Evolutionary conservation across 2,329 filamentous ascomycete genomes (phyloP), one percentile per base, ranked within the genome.

Genomic region (Neodidymelliopsis sp.): DNA sequence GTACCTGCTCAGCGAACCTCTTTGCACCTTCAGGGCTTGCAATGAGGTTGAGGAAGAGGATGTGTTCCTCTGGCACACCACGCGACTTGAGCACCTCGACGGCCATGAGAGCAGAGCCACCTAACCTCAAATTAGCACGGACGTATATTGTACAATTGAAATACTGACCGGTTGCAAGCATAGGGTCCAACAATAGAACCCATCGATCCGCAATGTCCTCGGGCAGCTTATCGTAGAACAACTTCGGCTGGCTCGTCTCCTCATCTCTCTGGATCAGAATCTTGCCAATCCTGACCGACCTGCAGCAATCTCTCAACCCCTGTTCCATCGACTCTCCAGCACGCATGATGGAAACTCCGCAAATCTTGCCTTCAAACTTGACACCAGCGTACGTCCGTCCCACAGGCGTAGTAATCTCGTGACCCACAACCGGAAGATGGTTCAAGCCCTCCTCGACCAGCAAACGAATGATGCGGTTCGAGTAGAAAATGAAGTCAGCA

Each of bases 261-360:
- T 99, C 94, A 64, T 99, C 94, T 47, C 94, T 82, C 77, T 99
- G 94, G 67, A 99, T 99, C 63, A 99, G 79, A 57, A 99, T 99
- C 81, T 99, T 99, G 59, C 94, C 94, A 67, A 99, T 99, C 56
- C 94, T 84, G 37, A 99, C 94, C n/a, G 90, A 96, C 41, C 94
- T 88, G 77, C 94, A 99, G 77, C 94, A 99, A 75, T 99, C 93
- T 52, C 94, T 84, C 53, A 99, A 78, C 2, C 93, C 94, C 75
- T 97, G 91, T 77, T 99, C 94, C 94, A 99, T 99, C 50, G 93
- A 90, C 77, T 99, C 94, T 40, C 94, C 94, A 10, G 94, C 94
- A 57, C 94, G 86, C 94, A 99, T 97, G 65, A 99, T 99, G 6
- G 90, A 96, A 12, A 99, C 94, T 44, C 94, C 94, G 69, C 94